phyloP scores from a whole-genome alignment of 306 rosid species.

The Lithocarpus polystachyus region DNA sequence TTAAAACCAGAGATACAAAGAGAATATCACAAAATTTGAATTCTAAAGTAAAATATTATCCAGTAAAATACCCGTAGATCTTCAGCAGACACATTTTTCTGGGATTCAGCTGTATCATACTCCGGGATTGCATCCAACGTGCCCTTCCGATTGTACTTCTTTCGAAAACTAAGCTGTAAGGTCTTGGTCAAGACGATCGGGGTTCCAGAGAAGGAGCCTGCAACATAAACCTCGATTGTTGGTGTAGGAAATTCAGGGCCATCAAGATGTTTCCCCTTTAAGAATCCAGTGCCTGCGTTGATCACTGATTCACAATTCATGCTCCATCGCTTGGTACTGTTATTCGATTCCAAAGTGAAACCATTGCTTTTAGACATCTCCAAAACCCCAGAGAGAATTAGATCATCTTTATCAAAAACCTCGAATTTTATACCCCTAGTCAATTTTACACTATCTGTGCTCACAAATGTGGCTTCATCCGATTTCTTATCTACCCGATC shows the following conservation, averaged over 20 bases:
- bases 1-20: constrained; percentile 4
- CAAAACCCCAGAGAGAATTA: constrained; percentile 69
- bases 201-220: constrained; percentile 75
- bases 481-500: constrained; percentile 85
- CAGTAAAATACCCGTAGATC: constrained; percentile 59
- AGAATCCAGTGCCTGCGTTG: constrained; percentile 47
- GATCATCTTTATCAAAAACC: constrained; percentile 67
- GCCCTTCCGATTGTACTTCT: constrained; percentile 59
- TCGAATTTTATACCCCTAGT: constrained; percentile 76
- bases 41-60: background rate
- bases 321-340: constrained; percentile 57
- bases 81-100: constrained; percentile 43
- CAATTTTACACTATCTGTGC: constrained; percentile 74
- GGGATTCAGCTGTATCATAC: constrained; percentile 58
- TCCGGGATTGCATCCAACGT: constrained; percentile 74
- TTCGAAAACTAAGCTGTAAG: constrained; percentile 54
- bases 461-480: constrained; percentile 83
- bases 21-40: background rate
- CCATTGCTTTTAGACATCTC: constrained; percentile 69
- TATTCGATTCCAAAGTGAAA: constrained; percentile 48
- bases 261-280: constrained; percentile 58
- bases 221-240: constrained; percentile 80
- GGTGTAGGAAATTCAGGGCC: constrained; percentile 46
- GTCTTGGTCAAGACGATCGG: constrained; percentile 81
- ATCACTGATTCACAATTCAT: constrained; percentile 69